phyloP scores from a whole-genome alignment of 192 early-diverging fungal genomes.

The Backusella westeae region DNA sequence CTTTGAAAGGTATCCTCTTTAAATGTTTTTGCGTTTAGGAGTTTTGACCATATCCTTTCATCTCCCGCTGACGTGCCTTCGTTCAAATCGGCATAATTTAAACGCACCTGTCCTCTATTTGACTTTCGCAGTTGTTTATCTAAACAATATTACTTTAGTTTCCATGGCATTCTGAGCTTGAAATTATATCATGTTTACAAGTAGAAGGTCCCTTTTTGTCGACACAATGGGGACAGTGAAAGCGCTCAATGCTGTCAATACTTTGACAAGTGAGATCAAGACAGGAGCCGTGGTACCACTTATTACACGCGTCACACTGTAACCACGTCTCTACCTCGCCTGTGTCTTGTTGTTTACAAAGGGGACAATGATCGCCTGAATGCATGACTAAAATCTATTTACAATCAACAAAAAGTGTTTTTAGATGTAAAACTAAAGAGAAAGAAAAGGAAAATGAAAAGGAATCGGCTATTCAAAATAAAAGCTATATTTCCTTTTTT shows the following conservation, averaged over 20 bases:
- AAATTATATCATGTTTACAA: conserved; percentile 20
- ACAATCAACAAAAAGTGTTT: neutral
- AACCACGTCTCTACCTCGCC: conserved; percentile 42
- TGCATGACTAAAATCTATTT: neutral
- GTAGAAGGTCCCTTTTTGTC: conserved; percentile 57
- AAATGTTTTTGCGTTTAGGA: conserved; percentile 69
- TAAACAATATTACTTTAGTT: neutral
- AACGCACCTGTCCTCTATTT: conserved; percentile 46
- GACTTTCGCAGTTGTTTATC: conserved; percentile 58
- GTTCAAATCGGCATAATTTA: conserved; percentile 86
- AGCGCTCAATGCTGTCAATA: conserved; percentile 61
- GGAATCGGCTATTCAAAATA: too few species aligned
- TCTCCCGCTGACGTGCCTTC: conserved; percentile 70
- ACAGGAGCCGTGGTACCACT: conserved; percentile 69
- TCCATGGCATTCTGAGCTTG: too few species aligned
- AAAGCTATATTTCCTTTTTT: too few species aligned
- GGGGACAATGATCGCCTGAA: neutral
- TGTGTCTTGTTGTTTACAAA: neutral
- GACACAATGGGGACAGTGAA: conserved; percentile 59
- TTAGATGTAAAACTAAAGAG: neutral
- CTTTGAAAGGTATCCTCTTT: conserved; percentile 63
- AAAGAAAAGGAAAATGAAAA: too few species aligned
- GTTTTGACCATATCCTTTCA: conserved; percentile 76
- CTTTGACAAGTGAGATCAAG: conserved; percentile 52
- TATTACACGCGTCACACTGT: conserved; percentile 63